phyloP scores from a whole-genome alignment of 2,329 filamentous ascomycete species.

The Aspergillus aculeatinus region DNA sequence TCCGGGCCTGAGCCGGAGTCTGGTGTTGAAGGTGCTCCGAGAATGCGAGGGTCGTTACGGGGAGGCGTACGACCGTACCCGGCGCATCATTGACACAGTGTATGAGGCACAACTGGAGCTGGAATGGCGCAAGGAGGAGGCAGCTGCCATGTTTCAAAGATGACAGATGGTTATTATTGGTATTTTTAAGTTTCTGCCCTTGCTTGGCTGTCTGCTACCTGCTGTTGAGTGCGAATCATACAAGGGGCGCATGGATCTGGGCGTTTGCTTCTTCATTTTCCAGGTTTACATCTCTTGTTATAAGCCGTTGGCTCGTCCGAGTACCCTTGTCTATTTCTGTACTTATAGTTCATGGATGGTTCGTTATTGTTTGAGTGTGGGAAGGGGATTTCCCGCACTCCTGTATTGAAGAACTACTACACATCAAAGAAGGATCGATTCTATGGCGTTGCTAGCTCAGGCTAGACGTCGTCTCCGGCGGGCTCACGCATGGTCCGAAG shows the following conservation, averaged over 20 bases:
- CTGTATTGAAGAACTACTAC: no score
- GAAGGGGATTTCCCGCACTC: not conserved
- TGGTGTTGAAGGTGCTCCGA: constrained; percentile 60
- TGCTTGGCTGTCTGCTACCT: constrained; percentile 1
- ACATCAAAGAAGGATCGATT: no score
- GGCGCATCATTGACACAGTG: constrained; percentile 44
- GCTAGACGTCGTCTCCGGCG: not conserved
- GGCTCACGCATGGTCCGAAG: not conserved
- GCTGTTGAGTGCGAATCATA: constrained; percentile 11
- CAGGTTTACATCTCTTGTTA: not conserved
- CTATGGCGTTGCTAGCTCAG: not conserved
- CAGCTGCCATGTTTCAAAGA: constrained; percentile 43
- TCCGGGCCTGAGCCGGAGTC: constrained; percentile 59
- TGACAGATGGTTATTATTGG: constrained; percentile 21
- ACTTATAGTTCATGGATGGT: not conserved
- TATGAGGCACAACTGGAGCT: constrained; percentile 49
- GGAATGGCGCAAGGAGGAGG: constrained; percentile 50
- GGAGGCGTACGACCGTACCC: constrained; percentile 52
- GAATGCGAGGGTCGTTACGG: constrained; percentile 60
- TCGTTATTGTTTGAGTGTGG: not conserved
- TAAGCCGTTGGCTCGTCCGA: not conserved
- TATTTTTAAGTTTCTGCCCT: constrained; percentile 11
- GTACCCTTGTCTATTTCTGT: constrained; percentile 7
- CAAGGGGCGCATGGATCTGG: constrained; percentile 14
- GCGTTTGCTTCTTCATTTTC: constrained; percentile 3